Evolutionary conservation across 805 yeast genomes (phyloP).

Genomic region (Tetrapisispora arboricola): DNA sequence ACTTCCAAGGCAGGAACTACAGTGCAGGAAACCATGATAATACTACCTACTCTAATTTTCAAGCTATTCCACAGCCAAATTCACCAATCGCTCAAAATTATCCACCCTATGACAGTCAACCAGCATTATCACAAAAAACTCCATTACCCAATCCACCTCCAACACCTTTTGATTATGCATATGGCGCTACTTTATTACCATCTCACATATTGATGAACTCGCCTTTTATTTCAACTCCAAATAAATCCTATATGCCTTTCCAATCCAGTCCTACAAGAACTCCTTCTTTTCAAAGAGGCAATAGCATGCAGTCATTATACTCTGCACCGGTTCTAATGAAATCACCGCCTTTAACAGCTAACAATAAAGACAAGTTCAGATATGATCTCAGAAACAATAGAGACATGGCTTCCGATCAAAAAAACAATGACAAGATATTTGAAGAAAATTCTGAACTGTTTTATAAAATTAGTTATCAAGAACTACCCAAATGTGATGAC

Average conservation of each 20-base stretch:
- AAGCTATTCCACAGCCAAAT: background rate
- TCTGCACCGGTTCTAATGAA: constrained; percentile 1
- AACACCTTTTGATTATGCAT: constrained; percentile 50
- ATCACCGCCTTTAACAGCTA: background rate
- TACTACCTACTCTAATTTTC: background rate
- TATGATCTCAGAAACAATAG: background rate
- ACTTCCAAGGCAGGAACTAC: background rate
- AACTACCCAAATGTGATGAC: constrained; percentile 26
- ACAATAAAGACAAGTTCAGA: background rate
- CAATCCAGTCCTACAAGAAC: background rate
- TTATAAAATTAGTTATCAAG: constrained; percentile 15
- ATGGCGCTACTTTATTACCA: constrained; percentile 54
- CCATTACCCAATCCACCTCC: constrained; percentile 27
- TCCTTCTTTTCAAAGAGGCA: background rate
- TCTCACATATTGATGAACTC: constrained; percentile 50
- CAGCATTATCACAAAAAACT: background rate
- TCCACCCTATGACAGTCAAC: background rate
- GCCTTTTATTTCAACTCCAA: constrained; percentile 41
- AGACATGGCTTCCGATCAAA: background rate
- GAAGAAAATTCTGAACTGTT: constrained; percentile 7
- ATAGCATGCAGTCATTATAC: background rate
- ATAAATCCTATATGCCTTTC: constrained; percentile 8
- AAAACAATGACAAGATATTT: background rate
- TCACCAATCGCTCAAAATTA: background rate
- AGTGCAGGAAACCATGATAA: background rate